These are phyloP conservation scores for Irineochytrium annulatum DNA, from an alignment of 192 early-diverging fungal genomes.

Conservation along the genomic window DNA sequence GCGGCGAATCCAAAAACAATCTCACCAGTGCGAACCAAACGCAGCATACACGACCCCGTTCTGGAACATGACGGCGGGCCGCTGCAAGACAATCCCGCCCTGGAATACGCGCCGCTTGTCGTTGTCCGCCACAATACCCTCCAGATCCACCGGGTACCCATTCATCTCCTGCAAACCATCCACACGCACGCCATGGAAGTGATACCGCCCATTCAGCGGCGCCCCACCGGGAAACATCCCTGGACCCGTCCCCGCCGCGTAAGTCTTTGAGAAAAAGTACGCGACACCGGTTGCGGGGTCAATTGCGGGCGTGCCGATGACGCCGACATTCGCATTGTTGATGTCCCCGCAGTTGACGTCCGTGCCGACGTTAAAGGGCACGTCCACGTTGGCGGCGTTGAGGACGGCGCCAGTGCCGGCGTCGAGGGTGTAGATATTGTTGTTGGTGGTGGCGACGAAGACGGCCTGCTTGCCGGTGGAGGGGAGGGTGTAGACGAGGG, in stretches of 20 bases:
- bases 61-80: slow-evolving; percentile 4
- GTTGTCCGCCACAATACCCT: slow-evolving; percentile 8
- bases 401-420: slow-evolving; percentile 1
- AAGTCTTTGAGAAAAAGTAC: slow-evolving; percentile 19
- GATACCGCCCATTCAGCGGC: neutral
- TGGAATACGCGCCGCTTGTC: slow-evolving; percentile 9
- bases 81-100: neutral
- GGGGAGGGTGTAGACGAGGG: slow-evolving; percentile 11
- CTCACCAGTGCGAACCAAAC: slow-evolving; percentile 19
- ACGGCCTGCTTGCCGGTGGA: neutral
- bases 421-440: slow-evolving; percentile 17
- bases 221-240: no score
- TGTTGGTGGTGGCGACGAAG: slow-evolving; percentile 5
- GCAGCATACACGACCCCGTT: slow-evolving; percentile 12
- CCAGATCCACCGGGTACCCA: slow-evolving; percentile 5
- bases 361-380: slow-evolving; percentile 2
- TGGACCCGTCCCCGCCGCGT: neutral
- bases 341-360: slow-evolving; percentile 17
- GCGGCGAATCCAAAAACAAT: neutral
- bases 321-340: slow-evolving; percentile 11
- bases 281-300: slow-evolving; percentile 12
- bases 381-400: slow-evolving; percentile 3
- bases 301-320: slow-evolving; percentile 15
- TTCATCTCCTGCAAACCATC: neutral
- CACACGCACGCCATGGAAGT: slow-evolving; percentile 18